Percentiles rank a stretch among this genome's conserved stretches.
These are phyloP conservation scores for Rhizoctonia solani DNA, from an alignment of 1,284 basidiomycete species.

Conservation along the genomic window DNA sequence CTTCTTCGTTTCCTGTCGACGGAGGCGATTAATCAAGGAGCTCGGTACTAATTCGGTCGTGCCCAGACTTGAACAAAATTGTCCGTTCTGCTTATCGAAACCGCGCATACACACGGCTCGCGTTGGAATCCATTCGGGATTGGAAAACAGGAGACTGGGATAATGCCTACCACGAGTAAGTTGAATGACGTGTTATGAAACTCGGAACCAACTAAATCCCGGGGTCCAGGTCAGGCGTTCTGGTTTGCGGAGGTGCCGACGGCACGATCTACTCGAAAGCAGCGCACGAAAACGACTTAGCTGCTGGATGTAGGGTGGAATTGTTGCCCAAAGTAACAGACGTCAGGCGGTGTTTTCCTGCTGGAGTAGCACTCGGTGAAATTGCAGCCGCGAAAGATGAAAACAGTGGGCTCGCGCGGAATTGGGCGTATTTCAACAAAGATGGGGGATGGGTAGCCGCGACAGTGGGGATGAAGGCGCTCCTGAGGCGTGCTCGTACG, in stretches of 20 bases:
- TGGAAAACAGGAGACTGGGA: slow-evolving; percentile 76
- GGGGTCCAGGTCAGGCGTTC: slow-evolving; percentile 59
- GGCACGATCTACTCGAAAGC: slow-evolving; percentile 48
- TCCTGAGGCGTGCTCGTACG: slow-evolving; percentile 60
- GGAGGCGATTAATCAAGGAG: background rate
- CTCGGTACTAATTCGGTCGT: background rate
- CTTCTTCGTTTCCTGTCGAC: slow-evolving; percentile 9
- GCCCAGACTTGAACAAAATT: slow-evolving; percentile 78
- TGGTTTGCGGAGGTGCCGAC: slow-evolving; percentile 46
- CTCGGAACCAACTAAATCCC: slow-evolving; percentile 3
- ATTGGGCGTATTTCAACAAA: slow-evolving; percentile 66
- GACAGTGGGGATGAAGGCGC: slow-evolving; percentile 61
- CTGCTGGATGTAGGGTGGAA: slow-evolving; percentile 25
- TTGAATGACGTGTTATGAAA: slow-evolving; percentile 34
- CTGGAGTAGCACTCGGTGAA: slow-evolving; percentile 43
- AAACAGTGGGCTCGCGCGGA: slow-evolving; percentile 17
- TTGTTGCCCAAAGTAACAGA: slow-evolving; percentile 17
- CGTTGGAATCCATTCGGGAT: slow-evolving; percentile 67
- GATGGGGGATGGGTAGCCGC: slow-evolving; percentile 89
- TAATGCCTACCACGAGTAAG: slow-evolving; percentile 80
- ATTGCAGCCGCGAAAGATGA: slow-evolving; percentile 12
- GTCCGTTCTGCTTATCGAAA: slow-evolving; percentile 62
- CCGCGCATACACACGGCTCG: slow-evolving; percentile 71
- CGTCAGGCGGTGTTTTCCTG: slow-evolving; percentile 49
- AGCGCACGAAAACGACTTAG: slow-evolving; percentile 46